These are phyloP conservation scores for Colletotrichum phormii DNA, from an alignment of 2,329 filamentous ascomycete genomes.

Conservation along the genomic window DNA sequence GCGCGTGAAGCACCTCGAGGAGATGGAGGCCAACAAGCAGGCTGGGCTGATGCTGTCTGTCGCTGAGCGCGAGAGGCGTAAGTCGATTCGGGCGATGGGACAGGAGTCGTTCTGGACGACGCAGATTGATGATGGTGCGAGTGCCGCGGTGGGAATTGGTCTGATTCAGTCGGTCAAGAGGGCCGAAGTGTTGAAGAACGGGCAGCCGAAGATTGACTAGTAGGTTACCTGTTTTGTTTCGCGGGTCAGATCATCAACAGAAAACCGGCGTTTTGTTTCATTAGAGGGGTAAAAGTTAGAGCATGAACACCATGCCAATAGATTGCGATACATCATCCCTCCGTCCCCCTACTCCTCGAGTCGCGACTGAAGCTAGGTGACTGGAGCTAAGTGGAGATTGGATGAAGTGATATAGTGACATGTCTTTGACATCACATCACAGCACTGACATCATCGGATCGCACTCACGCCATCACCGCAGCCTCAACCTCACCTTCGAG, in stretches of 20 bases:
- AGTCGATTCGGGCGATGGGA: slow-evolving; percentile 48
- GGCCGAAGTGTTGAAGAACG: slow-evolving; percentile 25
- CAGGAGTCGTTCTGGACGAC: slow-evolving; percentile 55
- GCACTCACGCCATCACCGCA: too few species aligned
- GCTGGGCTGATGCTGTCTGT: slow-evolving; percentile 47
- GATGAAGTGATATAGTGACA: slow-evolving; percentile 1
- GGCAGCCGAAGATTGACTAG: slow-evolving; percentile 32
- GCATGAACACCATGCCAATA: not conserved
- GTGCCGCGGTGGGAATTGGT: slow-evolving; percentile 46
- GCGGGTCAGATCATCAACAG: too few species aligned
- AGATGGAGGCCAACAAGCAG: slow-evolving; percentile 53
- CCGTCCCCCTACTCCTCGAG: not conserved
- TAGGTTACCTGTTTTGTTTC: fast-evolving
- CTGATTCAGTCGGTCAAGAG: slow-evolving; percentile 48
- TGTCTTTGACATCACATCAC: slow-evolving; percentile 35
- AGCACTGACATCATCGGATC: slow-evolving; percentile 26
- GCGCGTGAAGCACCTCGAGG: slow-evolving; percentile 51
- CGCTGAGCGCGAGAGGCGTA: slow-evolving; percentile 51
- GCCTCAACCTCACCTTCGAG: not conserved
- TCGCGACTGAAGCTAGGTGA: not conserved
- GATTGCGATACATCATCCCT: not conserved
- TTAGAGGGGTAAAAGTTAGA: not conserved
- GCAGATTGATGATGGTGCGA: slow-evolving; percentile 53
- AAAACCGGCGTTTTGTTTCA: too few species aligned
- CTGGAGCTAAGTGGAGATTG: slow-evolving; percentile 3